phyloP scores from a whole-genome alignment of 2,329 filamentous ascomycete species.

The Monosporascus sp. region DNA sequence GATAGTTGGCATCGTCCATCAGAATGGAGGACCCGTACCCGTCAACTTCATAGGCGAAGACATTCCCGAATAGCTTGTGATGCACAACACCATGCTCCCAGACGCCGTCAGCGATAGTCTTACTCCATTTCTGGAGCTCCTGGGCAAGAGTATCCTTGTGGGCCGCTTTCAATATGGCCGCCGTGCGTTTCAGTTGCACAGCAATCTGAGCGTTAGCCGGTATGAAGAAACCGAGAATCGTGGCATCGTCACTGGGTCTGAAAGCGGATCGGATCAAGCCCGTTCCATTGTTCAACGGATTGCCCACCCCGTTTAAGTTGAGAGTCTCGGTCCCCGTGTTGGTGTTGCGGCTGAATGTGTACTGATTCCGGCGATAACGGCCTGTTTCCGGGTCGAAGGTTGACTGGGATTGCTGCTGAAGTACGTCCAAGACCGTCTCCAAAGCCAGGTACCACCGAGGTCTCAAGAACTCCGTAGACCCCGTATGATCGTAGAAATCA shows the following conservation, averaged over 20 bases:
- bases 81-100: constrained; percentile 78
- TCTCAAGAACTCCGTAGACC: constrained; percentile 72
- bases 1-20: constrained; percentile 89
- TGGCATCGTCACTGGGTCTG: constrained; percentile 90
- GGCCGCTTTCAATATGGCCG: constrained; percentile 59
- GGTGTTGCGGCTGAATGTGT: constrained; percentile 82
- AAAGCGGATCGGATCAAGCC: constrained; percentile 88
- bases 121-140: constrained; percentile 52
- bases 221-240: constrained; percentile 90
- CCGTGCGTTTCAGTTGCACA: constrained; percentile 74
- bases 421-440: constrained; percentile 64
- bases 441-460: constrained; percentile 74
- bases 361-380: constrained; percentile 64
- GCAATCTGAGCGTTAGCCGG: constrained; percentile 96
- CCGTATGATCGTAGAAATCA: constrained; percentile 77
- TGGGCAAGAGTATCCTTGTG: constrained; percentile 50
- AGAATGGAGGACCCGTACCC: constrained; percentile 77
- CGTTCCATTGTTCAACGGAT: constrained; percentile 79
- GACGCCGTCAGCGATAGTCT: constrained; percentile 68
- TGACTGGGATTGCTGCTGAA: constrained; percentile 72
- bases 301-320: constrained; percentile 76
- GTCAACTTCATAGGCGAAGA: constrained; percentile 86
- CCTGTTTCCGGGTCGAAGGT: constrained; percentile 71
- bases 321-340: constrained; percentile 86
- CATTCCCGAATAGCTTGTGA: constrained; percentile 68